Evolutionary conservation across 2,329 filamentous ascomycete genomes (phyloP), one percentile per base, ranked within the genome.

Genomic region (Dryadomyces sulphureus): DNA sequence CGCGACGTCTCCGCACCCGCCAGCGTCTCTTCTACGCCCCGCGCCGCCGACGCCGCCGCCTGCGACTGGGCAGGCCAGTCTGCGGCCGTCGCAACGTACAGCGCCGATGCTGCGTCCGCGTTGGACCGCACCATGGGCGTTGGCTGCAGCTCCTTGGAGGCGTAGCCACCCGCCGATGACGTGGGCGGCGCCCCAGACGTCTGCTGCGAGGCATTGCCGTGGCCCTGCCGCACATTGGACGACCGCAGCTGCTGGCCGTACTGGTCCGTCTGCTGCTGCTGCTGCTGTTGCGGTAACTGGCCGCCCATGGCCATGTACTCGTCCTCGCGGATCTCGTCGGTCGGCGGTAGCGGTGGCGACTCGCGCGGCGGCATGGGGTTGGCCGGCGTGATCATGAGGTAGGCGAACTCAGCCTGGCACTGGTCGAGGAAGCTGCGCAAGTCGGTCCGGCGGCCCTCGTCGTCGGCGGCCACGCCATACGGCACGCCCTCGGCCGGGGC

Each of bases 281-380:
- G 71, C 49, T 77, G 69, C 47, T 73, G 70, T 53, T 81, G 76
- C 46, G 80, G 63, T 34, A 52, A 50, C n/a, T 51, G 45, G 7
- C 20, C 14, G 14, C 30, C 7, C 9, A 45, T 30, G 36, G 43
- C n/a, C 2, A 38, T n/a, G 25, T 71, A 77, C 38, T 73, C 75
- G 27, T 65, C 66, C 48, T 79, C 73, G 42, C 71, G 51, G n/a
- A 77, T 53, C 45, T 79, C 76, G 42, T 79, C 77, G 22, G 77
- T 68, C 38, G 75, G 64, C 9, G 74, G 74, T 11, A 77, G 57
- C 2, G 69, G 73, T 5, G 53, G 51, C 2, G 75, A 77, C 21
- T 80, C 77, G 57, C 77, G 69, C n/a, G 77, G 77, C 1, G 77
- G 77, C 38, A 73, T 63, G 4, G 77, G 77, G 58, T 81, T 81